Percentiles rank a stretch among this genome's conserved stretches.
Evolutionary conservation across 2,329 filamentous ascomycete species (phyloP).

Genomic region (Rutstroemia sp.): DNA sequence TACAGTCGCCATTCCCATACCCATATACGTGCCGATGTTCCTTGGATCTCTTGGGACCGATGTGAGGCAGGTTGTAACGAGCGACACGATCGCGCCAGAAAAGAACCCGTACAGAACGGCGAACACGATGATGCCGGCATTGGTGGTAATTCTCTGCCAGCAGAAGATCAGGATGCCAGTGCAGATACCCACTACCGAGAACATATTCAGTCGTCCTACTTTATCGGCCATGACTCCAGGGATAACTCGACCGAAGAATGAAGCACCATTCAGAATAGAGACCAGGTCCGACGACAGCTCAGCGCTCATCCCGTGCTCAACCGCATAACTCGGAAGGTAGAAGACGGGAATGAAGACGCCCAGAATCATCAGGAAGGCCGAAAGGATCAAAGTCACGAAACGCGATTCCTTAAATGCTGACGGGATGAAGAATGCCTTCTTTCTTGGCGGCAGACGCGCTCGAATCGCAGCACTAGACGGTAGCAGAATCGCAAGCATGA

Average conservation of each 20-base stretch:
- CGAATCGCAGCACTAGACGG: not conserved
- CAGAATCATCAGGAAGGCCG: slow-evolving; percentile 32
- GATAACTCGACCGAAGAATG: slow-evolving; percentile 8
- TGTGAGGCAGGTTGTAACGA: slow-evolving; percentile 16
- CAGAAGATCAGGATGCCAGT: slow-evolving; percentile 8
- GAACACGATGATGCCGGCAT: slow-evolving; percentile 5
- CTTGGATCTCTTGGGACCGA: slow-evolving; percentile 50
- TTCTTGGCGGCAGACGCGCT: slow-evolving; percentile 2
- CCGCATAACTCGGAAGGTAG: slow-evolving; percentile 36
- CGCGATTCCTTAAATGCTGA: slow-evolving; percentile 3
- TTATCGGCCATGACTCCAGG: slow-evolving; percentile 5
- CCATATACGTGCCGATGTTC: slow-evolving; percentile 64
- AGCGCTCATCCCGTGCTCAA: slow-evolving; percentile 38
- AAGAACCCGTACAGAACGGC: slow-evolving; percentile 11
- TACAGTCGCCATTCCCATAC: slow-evolving; percentile 54
- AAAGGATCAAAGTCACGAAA: not conserved
- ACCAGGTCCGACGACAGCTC: slow-evolving; percentile 43
- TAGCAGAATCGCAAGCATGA: slow-evolving; percentile 34
- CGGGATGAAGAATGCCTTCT: slow-evolving; percentile 5
- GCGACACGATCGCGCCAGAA: slow-evolving; percentile 29
- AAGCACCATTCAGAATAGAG: slow-evolving; percentile 36
- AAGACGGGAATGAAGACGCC: slow-evolving; percentile 46
- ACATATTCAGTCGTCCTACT: slow-evolving; percentile 29
- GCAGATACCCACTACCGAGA: not conserved
- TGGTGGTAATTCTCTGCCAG: slow-evolving; percentile 7